phyloP scores from a whole-genome alignment of 106 monocot genomes.

The Dendrobium nobile region DNA sequence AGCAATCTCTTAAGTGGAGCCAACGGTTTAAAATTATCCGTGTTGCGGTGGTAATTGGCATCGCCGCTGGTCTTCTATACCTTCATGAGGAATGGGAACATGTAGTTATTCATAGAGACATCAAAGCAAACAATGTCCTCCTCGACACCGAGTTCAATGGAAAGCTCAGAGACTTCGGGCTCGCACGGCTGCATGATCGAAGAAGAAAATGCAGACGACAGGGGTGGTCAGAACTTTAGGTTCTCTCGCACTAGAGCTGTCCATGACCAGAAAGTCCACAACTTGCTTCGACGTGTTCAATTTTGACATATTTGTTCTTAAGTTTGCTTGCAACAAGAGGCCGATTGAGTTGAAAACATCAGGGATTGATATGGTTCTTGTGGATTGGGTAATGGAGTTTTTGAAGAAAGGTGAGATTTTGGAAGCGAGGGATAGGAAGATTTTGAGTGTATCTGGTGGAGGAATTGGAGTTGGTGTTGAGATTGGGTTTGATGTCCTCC shows the following conservation, averaged over 20 bases:
- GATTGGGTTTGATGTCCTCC: conserved; percentile 13
- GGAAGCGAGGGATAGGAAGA: conserved; percentile 6
- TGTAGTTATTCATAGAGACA: conserved; percentile 37
- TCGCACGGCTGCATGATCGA: conserved; percentile 14
- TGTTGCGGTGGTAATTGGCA: not conserved
- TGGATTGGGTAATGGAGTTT: conserved; percentile 15
- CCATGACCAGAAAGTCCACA: conserved; percentile 13
- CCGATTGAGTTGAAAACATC: conserved; percentile 11
- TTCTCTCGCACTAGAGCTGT: conserved; percentile 14
- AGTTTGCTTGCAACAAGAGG: conserved; percentile 17
- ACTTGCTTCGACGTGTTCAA: conserved; percentile 10
- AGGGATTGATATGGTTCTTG: conserved; percentile 1
- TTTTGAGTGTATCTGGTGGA: not conserved
- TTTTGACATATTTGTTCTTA: conserved; percentile 16
- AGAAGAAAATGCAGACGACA: conserved; percentile 20
- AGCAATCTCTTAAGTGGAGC: conserved; percentile 7
- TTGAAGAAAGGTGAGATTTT: conserved; percentile 9
- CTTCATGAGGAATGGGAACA: conserved; percentile 26
- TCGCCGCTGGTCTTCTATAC: conserved; percentile 19
- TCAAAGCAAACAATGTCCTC: conserved; percentile 38
- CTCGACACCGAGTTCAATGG: conserved; percentile 14
- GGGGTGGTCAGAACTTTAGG: conserved; percentile 17
- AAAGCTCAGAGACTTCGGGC: conserved; percentile 18
- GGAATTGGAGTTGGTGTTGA: conserved; percentile 15
- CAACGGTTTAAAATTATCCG: conserved; percentile 16